Conservation (phyloP, 352 stramenopile species). For the Blastocystis sp. region DNA sequence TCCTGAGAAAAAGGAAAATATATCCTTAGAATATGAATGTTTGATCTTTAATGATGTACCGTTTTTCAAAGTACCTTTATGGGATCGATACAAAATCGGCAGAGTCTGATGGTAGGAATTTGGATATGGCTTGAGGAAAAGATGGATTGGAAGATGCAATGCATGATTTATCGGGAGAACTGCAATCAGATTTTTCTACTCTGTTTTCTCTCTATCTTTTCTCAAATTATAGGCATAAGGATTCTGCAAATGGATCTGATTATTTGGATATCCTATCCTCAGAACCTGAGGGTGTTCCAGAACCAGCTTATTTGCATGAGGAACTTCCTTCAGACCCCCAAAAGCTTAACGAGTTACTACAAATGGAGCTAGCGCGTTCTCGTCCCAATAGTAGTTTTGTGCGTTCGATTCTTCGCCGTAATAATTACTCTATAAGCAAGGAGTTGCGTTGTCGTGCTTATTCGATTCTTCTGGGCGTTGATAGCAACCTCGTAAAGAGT, state of each 20-base stretch:
- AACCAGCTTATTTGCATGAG: not conserved
- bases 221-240: not conserved
- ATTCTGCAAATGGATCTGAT: not conserved
- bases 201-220: not conserved
- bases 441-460: not conserved
- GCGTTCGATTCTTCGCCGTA: not conserved
- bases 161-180: slow-evolving; percentile 29
- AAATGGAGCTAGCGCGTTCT: not conserved
- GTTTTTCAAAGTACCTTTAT: slow-evolving; percentile 27
- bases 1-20: slow-evolving; percentile 53
- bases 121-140: not conserved
- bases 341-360: not conserved
- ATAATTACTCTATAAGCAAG: not conserved
- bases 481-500: not conserved
- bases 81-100: not conserved
- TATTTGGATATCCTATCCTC: not conserved
- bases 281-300: not conserved
- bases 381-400: slow-evolving; percentile 4
- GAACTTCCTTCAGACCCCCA: not conserved
- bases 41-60: not conserved
- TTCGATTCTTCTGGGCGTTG: slow-evolving; percentile 4
- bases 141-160: slow-evolving; percentile 18
- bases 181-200: not conserved
- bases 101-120: not conserved
- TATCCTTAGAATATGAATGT: not conserved